Evolutionary conservation across 2,329 filamentous ascomycete genomes (phyloP).

Genomic region (Pseudomassariella vexata): DNA sequence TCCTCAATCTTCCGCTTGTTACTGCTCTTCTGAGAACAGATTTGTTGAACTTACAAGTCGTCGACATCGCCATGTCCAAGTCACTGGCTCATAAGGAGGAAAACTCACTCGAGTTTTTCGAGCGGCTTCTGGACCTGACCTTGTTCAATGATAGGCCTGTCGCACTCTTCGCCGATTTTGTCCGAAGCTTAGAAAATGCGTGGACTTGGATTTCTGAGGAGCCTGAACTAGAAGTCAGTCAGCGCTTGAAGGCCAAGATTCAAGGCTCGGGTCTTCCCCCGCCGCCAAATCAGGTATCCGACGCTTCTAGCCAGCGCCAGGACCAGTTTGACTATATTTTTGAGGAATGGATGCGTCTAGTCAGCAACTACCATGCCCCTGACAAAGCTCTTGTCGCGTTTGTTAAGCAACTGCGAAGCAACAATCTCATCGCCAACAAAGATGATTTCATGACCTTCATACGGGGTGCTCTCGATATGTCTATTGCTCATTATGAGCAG

Average conservation of each 20-base stretch:
- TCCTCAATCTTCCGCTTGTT: slow-evolving; percentile 53
- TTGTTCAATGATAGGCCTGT: slow-evolving; percentile 73
- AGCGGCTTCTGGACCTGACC: slow-evolving; percentile 70
- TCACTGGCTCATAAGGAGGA: slow-evolving; percentile 66
- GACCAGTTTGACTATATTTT: slow-evolving; percentile 94
- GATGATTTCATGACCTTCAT: slow-evolving; percentile 78
- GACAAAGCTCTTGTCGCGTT: slow-evolving; percentile 71
- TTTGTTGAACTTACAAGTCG: slow-evolving; percentile 55
- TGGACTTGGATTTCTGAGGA: slow-evolving; percentile 78
- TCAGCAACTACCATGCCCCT: slow-evolving; percentile 68
- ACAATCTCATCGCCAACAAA: slow-evolving; percentile 64
- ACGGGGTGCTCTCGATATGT: slow-evolving; percentile 73
- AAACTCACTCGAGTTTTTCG: slow-evolving; percentile 72
- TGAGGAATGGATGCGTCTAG: slow-evolving; percentile 86
- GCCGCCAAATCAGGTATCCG: slow-evolving; percentile 39
- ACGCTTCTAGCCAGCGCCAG: slow-evolving; percentile 54
- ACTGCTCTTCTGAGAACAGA: slow-evolving; percentile 53
- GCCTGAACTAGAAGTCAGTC: slow-evolving; percentile 55
- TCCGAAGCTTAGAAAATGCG: slow-evolving; percentile 72
- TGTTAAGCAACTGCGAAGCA: slow-evolving; percentile 74
- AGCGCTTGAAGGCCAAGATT: slow-evolving; percentile 64
- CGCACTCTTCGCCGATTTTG: slow-evolving; percentile 79
- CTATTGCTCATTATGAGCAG: slow-evolving; percentile 72
- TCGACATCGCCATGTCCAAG: slow-evolving; percentile 69
- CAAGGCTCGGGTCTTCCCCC: slow-evolving; percentile 34